A percentile compares a stretch with the other conserved stretches of the same genome.
phyloP scores from a whole-genome alignment of 2,329 filamentous ascomycete species.

The Colletotrichum cuscutae region DNA sequence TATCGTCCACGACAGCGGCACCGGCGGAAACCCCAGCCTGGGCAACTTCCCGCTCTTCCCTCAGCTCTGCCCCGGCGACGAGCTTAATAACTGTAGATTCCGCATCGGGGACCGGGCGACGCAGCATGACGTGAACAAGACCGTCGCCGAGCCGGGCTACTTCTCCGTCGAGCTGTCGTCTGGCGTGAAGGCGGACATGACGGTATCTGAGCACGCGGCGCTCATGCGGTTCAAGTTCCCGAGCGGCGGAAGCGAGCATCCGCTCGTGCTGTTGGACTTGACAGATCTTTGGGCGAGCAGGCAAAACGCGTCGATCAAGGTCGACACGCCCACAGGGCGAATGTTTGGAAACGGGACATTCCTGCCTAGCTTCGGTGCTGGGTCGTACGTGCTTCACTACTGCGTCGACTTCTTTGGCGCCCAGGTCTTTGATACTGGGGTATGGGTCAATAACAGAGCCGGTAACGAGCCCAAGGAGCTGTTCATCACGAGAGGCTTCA shows the following conservation, averaged over 20 bases:
- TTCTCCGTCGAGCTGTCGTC: slow-evolving; percentile 66
- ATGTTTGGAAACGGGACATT: slow-evolving; percentile 69
- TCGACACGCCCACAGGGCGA: slow-evolving; percentile 61
- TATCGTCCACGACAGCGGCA: slow-evolving; percentile 54
- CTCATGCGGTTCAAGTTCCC: slow-evolving; percentile 72
- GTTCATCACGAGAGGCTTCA: slow-evolving; percentile 52
- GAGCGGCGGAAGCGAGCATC: slow-evolving; percentile 42
- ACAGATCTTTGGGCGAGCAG: slow-evolving; percentile 61
- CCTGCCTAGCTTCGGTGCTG: slow-evolving; percentile 69
- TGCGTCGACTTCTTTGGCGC: slow-evolving; percentile 68
- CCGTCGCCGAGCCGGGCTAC: slow-evolving; percentile 63
- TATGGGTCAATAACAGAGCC: slow-evolving; percentile 52
- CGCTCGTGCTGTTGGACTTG: slow-evolving; percentile 68
- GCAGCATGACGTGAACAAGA: slow-evolving; percentile 48
- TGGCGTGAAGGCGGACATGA: slow-evolving; percentile 67
- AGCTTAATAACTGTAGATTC: slow-evolving; percentile 67
- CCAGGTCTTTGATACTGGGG: slow-evolving; percentile 45
- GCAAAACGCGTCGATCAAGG: slow-evolving; percentile 57
- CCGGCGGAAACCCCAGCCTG: slow-evolving; percentile 43
- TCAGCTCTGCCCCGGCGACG: slow-evolving; percentile 53
- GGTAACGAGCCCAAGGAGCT: slow-evolving; percentile 50
- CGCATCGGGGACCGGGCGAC: slow-evolving; percentile 56
- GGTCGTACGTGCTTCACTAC: slow-evolving; percentile 67
- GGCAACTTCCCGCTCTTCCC: slow-evolving; percentile 60
- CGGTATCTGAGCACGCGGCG: slow-evolving; percentile 68